phyloP scores from a whole-genome alignment of 2,329 filamentous ascomycete species.

The Fusarium beomiforme region DNA sequence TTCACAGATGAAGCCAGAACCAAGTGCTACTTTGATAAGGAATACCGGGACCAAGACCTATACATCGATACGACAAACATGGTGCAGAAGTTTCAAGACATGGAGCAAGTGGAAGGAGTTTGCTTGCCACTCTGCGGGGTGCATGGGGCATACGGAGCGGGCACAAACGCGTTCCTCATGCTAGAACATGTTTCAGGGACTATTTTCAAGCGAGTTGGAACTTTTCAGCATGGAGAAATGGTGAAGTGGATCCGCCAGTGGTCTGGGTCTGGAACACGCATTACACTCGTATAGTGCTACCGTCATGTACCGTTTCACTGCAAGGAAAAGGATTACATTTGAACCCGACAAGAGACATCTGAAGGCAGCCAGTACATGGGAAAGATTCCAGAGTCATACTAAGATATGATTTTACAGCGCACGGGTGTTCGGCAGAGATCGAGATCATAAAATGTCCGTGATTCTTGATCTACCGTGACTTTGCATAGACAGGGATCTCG shows the following conservation, averaged over 20 bases:
- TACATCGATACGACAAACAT: neutral
- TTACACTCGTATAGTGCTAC: neutral
- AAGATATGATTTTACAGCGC: accelerated
- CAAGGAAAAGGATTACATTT: neutral
- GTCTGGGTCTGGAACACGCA: neutral
- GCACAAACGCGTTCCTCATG: neutral
- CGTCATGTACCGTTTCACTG: neutral
- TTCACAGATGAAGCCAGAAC: neutral
- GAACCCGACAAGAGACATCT: neutral
- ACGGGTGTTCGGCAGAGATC: neutral
- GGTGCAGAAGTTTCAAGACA: neutral
- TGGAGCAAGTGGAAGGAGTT: neutral
- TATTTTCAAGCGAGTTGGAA: accelerated
- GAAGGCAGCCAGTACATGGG: accelerated
- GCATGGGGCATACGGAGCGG: accelerated
- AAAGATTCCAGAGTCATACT: no score
- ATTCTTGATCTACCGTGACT: accelerated
- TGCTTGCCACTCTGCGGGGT: neutral
- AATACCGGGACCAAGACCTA: accelerated
- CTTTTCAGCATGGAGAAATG: no score
- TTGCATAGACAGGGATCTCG: accelerated
- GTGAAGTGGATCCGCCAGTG: neutral
- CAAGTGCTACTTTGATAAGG: neutral
- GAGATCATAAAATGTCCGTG: neutral
- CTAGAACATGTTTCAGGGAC: accelerated